Conservation (phyloP, 306 rosid genomes). For the Prunus davidiana region DNA sequence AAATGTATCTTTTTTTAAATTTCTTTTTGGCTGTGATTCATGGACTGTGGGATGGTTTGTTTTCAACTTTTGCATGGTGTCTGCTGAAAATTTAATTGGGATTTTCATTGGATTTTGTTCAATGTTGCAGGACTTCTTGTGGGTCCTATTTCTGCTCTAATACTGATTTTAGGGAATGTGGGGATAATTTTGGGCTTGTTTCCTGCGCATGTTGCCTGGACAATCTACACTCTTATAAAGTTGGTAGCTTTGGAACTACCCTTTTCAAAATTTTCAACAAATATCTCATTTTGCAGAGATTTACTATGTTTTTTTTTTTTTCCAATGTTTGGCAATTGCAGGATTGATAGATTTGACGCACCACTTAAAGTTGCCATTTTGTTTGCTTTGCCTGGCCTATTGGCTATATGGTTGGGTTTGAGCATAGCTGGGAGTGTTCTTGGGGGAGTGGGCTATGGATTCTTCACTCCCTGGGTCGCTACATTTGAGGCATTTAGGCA, state of each 20-base stretch:
- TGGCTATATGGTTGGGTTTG: slow-evolving; percentile 79
- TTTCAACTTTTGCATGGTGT: neutral
- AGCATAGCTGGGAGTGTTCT: slow-evolving; percentile 74
- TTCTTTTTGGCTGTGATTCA: neutral
- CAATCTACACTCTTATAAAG: slow-evolving; percentile 64
- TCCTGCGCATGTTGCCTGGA: slow-evolving; percentile 81
- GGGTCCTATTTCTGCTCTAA: slow-evolving; percentile 69
- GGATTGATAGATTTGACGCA: slow-evolving; percentile 57
- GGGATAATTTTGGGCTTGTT: slow-evolving; percentile 61
- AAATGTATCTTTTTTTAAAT: too few relatives aligned
- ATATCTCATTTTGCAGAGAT: neutral
- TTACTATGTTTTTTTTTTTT: neutral
- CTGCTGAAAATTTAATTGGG: slow-evolving; percentile 20
- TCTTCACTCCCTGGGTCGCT: slow-evolving; percentile 82
- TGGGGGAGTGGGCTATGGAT: slow-evolving; percentile 78
- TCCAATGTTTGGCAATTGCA: slow-evolving; percentile 33
- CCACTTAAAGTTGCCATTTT: slow-evolving; percentile 67
- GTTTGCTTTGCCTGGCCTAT: slow-evolving; percentile 65
- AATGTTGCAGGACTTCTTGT: slow-evolving; percentile 56
- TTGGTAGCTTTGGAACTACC: slow-evolving; percentile 16
- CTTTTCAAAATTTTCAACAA: neutral
- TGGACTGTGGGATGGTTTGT: neutral
- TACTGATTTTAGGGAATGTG: slow-evolving; percentile 65
- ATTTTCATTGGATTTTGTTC: slow-evolving; percentile 5
- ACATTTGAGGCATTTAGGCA: slow-evolving; percentile 84